Conservation (phyloP, 495 filamentous ascomycete species). For the Daldinia concentrica region DNA sequence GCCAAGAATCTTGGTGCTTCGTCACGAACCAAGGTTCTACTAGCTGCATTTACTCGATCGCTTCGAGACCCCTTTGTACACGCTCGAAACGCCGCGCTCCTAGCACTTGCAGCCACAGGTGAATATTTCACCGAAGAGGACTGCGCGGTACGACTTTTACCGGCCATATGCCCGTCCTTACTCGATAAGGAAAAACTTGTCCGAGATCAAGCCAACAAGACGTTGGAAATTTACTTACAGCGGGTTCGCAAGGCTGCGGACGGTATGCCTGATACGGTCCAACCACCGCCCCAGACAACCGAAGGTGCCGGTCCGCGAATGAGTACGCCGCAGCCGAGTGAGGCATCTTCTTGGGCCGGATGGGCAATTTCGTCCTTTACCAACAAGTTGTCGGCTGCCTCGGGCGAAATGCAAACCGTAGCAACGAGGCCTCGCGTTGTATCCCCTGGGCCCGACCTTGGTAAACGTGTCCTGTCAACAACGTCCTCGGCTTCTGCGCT, state of each 20-base stretch:
- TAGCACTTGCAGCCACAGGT: constrained; percentile 83
- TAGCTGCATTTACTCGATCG: constrained; percentile 88
- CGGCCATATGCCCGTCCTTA: constrained; percentile 77
- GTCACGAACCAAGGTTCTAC: constrained; percentile 86
- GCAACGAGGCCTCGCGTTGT: constrained; percentile 13
- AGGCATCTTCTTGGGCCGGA: constrained; percentile 80
- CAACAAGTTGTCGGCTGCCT: constrained; percentile 84
- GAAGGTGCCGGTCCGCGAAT: constrained; percentile 69
- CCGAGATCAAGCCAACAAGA: constrained; percentile 90
- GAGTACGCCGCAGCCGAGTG: constrained; percentile 70
- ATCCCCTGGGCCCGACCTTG: constrained; percentile 26
- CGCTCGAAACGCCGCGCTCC: constrained; percentile 84
- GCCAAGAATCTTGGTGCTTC: constrained; percentile 83
- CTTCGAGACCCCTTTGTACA: constrained; percentile 94
- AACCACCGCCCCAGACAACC: constrained; percentile 59
- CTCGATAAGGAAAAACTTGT: constrained; percentile 93
- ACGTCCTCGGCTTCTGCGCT: constrained; percentile 61
- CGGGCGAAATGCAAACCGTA: constrained; percentile 77
- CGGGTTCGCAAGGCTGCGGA: constrained; percentile 79
- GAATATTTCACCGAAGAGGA: constrained; percentile 92
- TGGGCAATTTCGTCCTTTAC: constrained; percentile 99
- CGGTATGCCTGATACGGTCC: constrained; percentile 80
- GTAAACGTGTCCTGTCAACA: constrained; percentile 41
- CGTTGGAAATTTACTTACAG: constrained; percentile 87
- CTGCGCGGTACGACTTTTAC: constrained; percentile 82